Evolutionary conservation across 306 rosid species (phyloP).

Genomic region (Alnus rubra): DNA sequence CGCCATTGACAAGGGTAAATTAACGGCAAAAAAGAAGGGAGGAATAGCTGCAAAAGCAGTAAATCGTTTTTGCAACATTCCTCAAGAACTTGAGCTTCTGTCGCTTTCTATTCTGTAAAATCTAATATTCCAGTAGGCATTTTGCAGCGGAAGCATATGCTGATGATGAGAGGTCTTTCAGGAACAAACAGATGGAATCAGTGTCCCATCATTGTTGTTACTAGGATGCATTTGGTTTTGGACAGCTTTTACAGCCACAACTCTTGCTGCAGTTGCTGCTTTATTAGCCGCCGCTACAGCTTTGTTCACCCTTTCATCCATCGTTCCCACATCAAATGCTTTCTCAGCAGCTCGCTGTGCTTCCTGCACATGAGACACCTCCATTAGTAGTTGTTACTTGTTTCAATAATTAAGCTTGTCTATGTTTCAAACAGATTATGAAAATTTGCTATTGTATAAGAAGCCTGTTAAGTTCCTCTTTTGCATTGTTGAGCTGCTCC

Average conservation of each 20-base stretch:
- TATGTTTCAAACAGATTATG: slow-evolving; percentile 8
- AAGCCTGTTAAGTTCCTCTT: no score
- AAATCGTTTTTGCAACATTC: slow-evolving; percentile 3
- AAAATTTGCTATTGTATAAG: neutral
- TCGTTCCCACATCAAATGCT: slow-evolving; percentile 44
- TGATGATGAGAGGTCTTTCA: neutral
- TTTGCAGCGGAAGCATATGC: neutral
- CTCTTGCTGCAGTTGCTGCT: slow-evolving; percentile 94
- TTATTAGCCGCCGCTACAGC: slow-evolving; percentile 65
- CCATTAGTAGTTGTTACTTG: slow-evolving; percentile 5
- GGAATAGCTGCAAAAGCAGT: neutral
- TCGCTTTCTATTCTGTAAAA: neutral
- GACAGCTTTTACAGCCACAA: slow-evolving; percentile 88
- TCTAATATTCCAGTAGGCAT: neutral
- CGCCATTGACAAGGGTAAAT: slow-evolving; percentile 14
- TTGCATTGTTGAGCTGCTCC: neutral
- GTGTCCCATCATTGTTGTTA: slow-evolving; percentile 24
- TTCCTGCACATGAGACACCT: slow-evolving; percentile 51
- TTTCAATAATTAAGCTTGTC: neutral
- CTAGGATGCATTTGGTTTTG: slow-evolving; percentile 61
- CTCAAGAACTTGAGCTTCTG: slow-evolving; percentile 23
- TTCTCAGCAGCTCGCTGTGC: slow-evolving; percentile 76
- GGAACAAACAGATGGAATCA: slow-evolving; percentile 22
- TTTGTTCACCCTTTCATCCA: slow-evolving; percentile 67
- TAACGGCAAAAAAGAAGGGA: slow-evolving; percentile 22